Evolutionary conservation across 768 basidiomycete species (phyloP).

Genomic region (Rhizopogon vesiculosus): DNA sequence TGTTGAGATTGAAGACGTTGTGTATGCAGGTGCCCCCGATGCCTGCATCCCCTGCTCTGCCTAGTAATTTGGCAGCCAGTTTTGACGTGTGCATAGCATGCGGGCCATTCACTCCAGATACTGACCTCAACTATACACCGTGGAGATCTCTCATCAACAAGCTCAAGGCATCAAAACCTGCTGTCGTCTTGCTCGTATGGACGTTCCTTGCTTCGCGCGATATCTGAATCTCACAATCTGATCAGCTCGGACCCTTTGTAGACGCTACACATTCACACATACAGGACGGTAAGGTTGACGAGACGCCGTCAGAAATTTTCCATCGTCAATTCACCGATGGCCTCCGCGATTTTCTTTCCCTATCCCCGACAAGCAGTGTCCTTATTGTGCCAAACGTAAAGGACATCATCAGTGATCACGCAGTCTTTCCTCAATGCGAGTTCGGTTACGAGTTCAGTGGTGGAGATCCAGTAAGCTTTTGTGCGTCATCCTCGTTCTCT

Average conservation of each 20-base stretch:
- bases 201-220: background rate
- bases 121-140: conserved; percentile 71
- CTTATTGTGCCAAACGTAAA: conserved; percentile 79
- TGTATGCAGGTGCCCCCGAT: conserved; percentile 59
- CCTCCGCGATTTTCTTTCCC: conserved; percentile 51
- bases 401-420: conserved; percentile 75
- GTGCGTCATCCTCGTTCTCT: background rate
- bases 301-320: conserved; percentile 66
- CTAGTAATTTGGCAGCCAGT: conserved; percentile 31
- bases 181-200: conserved; percentile 72
- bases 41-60: conserved; percentile 37
- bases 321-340: conserved; percentile 52
- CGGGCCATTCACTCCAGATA: conserved; percentile 83
- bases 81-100: conserved; percentile 71
- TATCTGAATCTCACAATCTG: background rate
- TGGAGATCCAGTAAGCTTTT: conserved; percentile 46
- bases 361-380: conserved; percentile 65
- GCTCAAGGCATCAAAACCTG: conserved; percentile 62
- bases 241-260: conserved; percentile 88
- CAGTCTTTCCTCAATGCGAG: conserved; percentile 81
- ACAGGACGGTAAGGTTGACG: conserved; percentile 67
- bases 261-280: conserved; percentile 73
- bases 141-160: conserved; percentile 60
- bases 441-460: conserved; percentile 35
- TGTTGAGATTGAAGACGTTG: background rate